Conservation (phyloP, 2,329 filamentous ascomycete species). For the Botryotinia convoluta region DNA sequence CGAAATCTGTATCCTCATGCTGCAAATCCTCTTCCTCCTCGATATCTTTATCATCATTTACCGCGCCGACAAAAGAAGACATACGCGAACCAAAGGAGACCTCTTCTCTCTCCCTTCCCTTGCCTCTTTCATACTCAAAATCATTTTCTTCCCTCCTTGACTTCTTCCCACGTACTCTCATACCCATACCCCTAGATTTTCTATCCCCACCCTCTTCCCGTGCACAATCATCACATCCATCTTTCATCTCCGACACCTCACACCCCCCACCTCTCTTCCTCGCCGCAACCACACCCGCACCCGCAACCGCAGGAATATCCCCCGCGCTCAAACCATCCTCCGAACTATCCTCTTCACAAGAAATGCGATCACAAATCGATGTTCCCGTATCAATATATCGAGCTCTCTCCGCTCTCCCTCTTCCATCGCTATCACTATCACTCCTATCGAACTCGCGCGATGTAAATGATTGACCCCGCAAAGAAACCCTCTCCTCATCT, state of each 20-base stretch:
- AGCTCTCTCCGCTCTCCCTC: no score
- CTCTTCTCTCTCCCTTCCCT: neutral
- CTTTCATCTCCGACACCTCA: no score
- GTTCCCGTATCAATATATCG: neutral
- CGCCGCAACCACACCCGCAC: no score
- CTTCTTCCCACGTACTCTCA: neutral
- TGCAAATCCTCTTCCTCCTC: neutral
- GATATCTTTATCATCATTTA: neutral
- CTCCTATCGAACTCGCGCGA: neutral
- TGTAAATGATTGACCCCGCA: neutral
- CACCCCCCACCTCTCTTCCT: rapidly evolving
- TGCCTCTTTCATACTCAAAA: neutral
- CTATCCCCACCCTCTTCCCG: no score
- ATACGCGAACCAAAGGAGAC: neutral
- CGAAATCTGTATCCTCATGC: neutral
- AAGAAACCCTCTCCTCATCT: neutral
- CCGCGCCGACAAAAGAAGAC: neutral
- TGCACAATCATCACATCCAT: no score
- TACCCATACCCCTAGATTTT: no score
- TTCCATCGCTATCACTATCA: neutral
- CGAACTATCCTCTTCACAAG: neutral
- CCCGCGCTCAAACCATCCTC: neutral
- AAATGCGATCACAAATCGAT: neutral
- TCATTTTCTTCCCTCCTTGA: neutral
- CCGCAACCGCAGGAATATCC: neutral